Evolutionary conservation across 192 early-diverging fungal species (phyloP).

Genomic region (Entomortierella chlamydospora): DNA sequence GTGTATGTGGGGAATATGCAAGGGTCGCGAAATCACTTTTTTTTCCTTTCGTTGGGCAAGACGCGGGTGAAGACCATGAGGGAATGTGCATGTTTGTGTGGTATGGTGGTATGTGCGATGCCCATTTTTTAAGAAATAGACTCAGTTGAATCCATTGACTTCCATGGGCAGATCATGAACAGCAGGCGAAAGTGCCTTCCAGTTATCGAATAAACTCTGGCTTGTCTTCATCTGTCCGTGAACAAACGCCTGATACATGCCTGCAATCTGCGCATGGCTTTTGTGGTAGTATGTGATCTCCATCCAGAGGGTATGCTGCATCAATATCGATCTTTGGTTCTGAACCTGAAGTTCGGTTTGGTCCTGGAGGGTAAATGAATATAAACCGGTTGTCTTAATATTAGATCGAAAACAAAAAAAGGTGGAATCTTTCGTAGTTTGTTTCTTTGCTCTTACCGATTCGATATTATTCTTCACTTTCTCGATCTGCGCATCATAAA

Average conservation of each 20-base stretch:
- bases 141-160: conserved; percentile 59
- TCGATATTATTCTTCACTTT: conserved; percentile 36
- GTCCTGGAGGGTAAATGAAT: conserved; percentile 54
- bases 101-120: no score
- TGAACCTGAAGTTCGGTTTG: conserved; percentile 60
- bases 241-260: conserved; percentile 71
- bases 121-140: not conserved
- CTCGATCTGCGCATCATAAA: conserved; percentile 48
- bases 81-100: no score
- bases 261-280: conserved; percentile 65
- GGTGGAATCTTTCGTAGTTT: no score
- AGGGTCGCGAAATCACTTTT: not conserved
- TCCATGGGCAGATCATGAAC: conserved; percentile 65
- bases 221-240: conserved; percentile 67
- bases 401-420: no score
- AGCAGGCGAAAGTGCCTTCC: conserved; percentile 58
- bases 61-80: no score
- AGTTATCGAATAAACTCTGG: conserved; percentile 63
- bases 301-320: conserved; percentile 67
- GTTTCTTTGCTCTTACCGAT: conserved; percentile 7
- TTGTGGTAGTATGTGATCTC: conserved; percentile 72
- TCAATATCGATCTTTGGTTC: conserved; percentile 55
- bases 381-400: not conserved
- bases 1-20: conserved; percentile 2
- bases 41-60: not conserved